Conservation (phyloP, 2,329 filamentous ascomycete genomes). For the Sclerotinia trifoliorum region DNA sequence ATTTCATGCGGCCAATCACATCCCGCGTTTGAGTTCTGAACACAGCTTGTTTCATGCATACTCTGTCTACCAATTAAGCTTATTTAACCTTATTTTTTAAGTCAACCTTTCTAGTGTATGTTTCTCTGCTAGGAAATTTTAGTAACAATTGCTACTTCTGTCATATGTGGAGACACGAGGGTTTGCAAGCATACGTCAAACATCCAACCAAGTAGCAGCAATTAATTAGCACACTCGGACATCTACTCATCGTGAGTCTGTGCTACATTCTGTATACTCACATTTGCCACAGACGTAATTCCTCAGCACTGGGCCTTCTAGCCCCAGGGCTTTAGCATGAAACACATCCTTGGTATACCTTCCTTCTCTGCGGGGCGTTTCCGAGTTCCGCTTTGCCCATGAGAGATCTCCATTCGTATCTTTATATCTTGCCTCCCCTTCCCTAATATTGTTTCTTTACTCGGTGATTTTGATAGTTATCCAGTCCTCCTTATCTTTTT, state of each 20-base stretch:
- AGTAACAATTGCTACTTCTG: not conserved
- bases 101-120: not conserved
- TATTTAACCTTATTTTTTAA: not conserved
- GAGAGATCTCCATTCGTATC: not conserved
- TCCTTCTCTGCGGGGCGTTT: slow-evolving; percentile 5
- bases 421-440: slow-evolving; percentile 7
- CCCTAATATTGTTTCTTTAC: not conserved
- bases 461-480: slow-evolving; percentile 17
- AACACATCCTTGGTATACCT: not conserved
- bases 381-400: slow-evolving; percentile 5
- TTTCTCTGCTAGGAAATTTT: not conserved
- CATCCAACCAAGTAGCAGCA: not conserved
- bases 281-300: not conserved
- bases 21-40: not conserved
- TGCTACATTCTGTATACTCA: not conserved
- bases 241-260: not conserved
- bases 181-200: not conserved
- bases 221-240: not conserved
- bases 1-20: slow-evolving; percentile 8
- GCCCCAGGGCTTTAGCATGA: not conserved
- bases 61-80: slow-evolving; percentile 13
- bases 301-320: not conserved
- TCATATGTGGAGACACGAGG: not conserved
- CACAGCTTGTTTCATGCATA: slow-evolving; percentile 11
- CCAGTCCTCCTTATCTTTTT: not conserved